These are phyloP conservation scores for Babjeviella inositovora DNA, from an alignment of 805 yeast genomes.

Conservation along the genomic window DNA sequence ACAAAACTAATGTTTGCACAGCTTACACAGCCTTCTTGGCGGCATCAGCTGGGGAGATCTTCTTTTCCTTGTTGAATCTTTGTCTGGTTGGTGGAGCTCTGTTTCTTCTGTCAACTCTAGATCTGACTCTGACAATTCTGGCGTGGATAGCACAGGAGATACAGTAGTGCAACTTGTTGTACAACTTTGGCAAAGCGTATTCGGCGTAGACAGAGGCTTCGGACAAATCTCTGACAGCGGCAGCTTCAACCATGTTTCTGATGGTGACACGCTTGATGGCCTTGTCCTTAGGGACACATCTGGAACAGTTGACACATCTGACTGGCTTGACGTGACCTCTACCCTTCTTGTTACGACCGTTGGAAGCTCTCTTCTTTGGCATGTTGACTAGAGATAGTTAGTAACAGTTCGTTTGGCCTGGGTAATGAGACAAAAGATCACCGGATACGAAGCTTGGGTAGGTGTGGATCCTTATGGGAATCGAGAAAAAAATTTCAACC, in stretches of 20 bases:
- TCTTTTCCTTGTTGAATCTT: conserved; percentile 94
- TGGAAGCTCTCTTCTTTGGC: conserved; percentile 99
- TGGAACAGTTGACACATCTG: conserved; percentile 99
- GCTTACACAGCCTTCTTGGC: conserved; percentile 76
- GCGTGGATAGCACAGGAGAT: conserved; percentile 99
- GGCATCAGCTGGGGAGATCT: conserved; percentile 93
- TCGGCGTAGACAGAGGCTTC: conserved; percentile 99
- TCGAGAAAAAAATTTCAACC: too few species aligned
- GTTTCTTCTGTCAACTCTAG: conserved; percentile 95
- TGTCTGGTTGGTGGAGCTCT: conserved; percentile 99
- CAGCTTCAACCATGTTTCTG: conserved; percentile 99
- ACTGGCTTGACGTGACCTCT: conserved; percentile 99
- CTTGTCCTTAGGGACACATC: conserved; percentile 99
- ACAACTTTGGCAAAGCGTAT: conserved; percentile 98
- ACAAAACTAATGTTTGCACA: conserved; percentile 2
- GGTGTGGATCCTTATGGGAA: too few species aligned
- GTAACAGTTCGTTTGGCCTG: too few species aligned
- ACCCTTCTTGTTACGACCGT: conserved; percentile 99
- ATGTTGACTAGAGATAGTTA: conserved; percentile 27
- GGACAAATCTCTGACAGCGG: conserved; percentile 98
- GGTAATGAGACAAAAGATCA: too few species aligned
- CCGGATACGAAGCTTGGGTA: too few species aligned
- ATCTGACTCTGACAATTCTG: conserved; percentile 99
- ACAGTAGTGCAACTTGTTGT: conserved; percentile 99
- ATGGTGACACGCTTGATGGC: conserved; percentile 99